phyloP scores from a whole-genome alignment of 495 filamentous ascomycete genomes.

The Aspergillus heteromorphus region DNA sequence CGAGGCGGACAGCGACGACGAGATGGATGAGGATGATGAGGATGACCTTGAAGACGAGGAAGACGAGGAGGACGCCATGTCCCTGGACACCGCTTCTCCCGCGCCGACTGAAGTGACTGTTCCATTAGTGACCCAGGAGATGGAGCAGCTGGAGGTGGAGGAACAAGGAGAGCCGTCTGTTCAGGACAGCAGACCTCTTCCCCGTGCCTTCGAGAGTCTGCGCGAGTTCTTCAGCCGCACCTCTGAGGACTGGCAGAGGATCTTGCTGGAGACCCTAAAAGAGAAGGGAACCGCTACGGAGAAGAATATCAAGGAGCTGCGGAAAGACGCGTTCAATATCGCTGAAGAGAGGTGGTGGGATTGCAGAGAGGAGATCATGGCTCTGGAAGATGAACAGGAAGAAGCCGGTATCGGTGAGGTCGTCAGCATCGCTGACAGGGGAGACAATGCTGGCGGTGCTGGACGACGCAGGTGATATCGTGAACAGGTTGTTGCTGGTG shows the following conservation, averaged over 20 bases:
- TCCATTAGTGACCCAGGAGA: slow-evolving; percentile 47
- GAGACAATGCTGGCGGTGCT: slow-evolving; percentile 50
- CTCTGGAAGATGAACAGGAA: slow-evolving; percentile 93
- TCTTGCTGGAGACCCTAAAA: slow-evolving; percentile 63
- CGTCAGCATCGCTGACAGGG: slow-evolving; percentile 72
- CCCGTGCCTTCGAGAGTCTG: slow-evolving; percentile 85
- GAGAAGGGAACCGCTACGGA: slow-evolving; percentile 47
- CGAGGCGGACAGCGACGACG: slow-evolving; percentile 63
- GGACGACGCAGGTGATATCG: slow-evolving; percentile 51
- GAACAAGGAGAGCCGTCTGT: slow-evolving; percentile 47
- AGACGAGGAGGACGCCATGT: slow-evolving; percentile 38
- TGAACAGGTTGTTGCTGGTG: too few species aligned
- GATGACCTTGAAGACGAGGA: slow-evolving; percentile 60
- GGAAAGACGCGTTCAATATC: slow-evolving; percentile 78
- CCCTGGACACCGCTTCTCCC: slow-evolving; percentile 31
- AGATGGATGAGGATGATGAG: slow-evolving; percentile 63
- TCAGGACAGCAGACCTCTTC: slow-evolving; percentile 43
- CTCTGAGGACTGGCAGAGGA: slow-evolving; percentile 82
- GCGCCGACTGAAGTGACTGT: slow-evolving; percentile 33
- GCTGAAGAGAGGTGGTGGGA: slow-evolving; percentile 99
- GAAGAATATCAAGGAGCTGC: slow-evolving; percentile 83
- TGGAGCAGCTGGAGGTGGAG: slow-evolving; percentile 56
- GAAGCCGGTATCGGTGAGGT: slow-evolving; percentile 94
- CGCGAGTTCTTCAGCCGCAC: slow-evolving; percentile 90
- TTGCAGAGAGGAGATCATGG: slow-evolving; percentile 88